Base-by-base conservation (phyloP, 2,329 filamentous ascomycete species). In the Hypocreales sp. region DNA sequence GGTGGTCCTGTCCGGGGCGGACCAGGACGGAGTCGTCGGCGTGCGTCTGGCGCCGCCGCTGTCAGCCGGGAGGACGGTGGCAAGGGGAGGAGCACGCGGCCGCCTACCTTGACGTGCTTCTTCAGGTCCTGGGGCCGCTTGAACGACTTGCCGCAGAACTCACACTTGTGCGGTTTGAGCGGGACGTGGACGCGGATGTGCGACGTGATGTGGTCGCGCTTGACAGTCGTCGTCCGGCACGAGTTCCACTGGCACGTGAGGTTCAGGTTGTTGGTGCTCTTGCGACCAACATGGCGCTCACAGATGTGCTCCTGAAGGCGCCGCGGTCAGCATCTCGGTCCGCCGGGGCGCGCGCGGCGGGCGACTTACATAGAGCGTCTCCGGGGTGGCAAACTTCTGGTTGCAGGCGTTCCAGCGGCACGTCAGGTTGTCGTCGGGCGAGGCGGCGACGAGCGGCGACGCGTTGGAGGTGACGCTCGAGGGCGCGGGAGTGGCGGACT, bases 121-220 rank as follows among this genome's bases (percentile, higher is more conserved):
- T 98, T 95, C 45, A 98, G 56, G 61, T 98, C 90, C 60, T 98
- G 90, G 3, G 90, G 90, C 19, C 90, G 80, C 72, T 98, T 98
- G 69, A 98, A 98, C 2, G 86, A 86, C 64, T 98, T 98, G 50
- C 83, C 83, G 50, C 90, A 98, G 58, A 94, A 92, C 50, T 94
- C 86, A 55, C 90, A 98, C 59, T 94, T 95, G 64, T 98, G 90
- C 40, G 90, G 90, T 67, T 98, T 98, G 35, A 98, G 64, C 1
- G 90, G 90, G n/a, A 98, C 87, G 53, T 98, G 90, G 29, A 95
- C 90, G 38, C 90, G 82, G 44, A 98, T 94, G 57, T 98, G 90
- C 27, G 90, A 95, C 27, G 90, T 98, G 56, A 98, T 98, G 60
- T 98, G 90, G 47, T 95, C 90, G 45, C 90, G 83, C 68, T 98